Evolutionary conservation across 768 basidiomycete species (phyloP), one percentile per base, ranked within the genome.

Genomic region (Floccularia luteovirens): DNA sequence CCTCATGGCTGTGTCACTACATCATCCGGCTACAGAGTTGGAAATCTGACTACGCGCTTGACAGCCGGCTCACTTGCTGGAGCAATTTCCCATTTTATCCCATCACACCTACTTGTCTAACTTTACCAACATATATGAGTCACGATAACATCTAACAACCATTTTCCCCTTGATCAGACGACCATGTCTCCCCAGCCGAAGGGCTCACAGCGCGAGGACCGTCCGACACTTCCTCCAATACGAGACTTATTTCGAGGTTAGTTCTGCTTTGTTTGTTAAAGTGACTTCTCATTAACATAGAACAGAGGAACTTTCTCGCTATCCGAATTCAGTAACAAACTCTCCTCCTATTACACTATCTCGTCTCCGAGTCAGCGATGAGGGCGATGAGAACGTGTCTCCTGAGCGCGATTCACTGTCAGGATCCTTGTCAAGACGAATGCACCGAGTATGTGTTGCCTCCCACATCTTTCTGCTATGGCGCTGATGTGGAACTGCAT

Each of bases 141-240:
- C 27, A 34, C 42, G 40, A 36, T 40, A 19, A 36, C 31, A 22
- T 36, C 31, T 13, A 24, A 41, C 38, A 17, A 17, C 14, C 22
- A 32, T 30, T 38, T 33, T 33, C 40, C 40, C 31, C 30, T 17
- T 44, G 28, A 31, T 42, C 31, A 36, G 34, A 8, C 24, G 28
- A 11, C 32, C 40, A 61, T 61, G 58, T 46, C 54, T 41, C 51
- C 53, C 43, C 45, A 54, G 41, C 46, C 59, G 45, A 53, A 58
- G 48, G 57, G 55, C 51, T 50, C 46, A 43, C 49, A 45, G 38
- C 48, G 47, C 40, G 49, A 51, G 41, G 58, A 63, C 44, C 73
- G 80, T 31, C 78, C 79, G 39, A 80, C 75, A 12, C 76, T 86
- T 43, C 83, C 83, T 28, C 71, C 81, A 34, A 83, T 86, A 41